A percentile compares a stretch with the other conserved stretches of the same genome.
Conservation (phyloP, 108 stramenopile genomes). For the Skeletonema potamos region DNA sequence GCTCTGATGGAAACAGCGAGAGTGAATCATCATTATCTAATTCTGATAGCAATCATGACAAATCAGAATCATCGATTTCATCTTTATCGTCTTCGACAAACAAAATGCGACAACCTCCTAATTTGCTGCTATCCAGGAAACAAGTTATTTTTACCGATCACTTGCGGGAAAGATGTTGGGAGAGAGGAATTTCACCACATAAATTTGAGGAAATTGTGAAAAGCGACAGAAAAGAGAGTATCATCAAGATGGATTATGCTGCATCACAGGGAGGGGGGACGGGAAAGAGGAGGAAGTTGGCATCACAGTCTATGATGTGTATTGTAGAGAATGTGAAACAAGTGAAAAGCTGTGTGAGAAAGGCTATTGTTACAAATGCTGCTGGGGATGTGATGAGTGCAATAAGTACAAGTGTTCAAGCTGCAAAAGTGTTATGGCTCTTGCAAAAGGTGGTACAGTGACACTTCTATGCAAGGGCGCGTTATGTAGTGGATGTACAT, state of each 20-base stretch:
- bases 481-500: constrained; percentile 4
- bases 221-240: constrained; percentile 3
- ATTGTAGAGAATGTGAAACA: neutral
- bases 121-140: neutral
- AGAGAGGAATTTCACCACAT: constrained; percentile 1
- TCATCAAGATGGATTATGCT: constrained; percentile 6
- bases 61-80: too few species aligned
- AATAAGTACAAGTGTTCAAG: neutral
- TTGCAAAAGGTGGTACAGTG: constrained; percentile 1
- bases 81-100: too few species aligned
- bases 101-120: too few species aligned
- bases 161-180: neutral
- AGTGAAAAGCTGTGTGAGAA: neutral
- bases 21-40: too few species aligned
- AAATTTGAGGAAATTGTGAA: neutral
- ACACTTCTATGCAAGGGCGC: neutral
- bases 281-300: constrained; percentile 8
- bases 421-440: neutral
- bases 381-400: constrained; percentile 11
- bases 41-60: too few species aligned
- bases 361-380: constrained; percentile 10
- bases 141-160: constrained; percentile 1
- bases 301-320: neutral
- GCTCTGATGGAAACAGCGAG: too few species aligned
- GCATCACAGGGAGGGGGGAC: neutral